phyloP scores from a whole-genome alignment of 129 eudicot genomes.

The Ambrosia artemisiifolia region DNA sequence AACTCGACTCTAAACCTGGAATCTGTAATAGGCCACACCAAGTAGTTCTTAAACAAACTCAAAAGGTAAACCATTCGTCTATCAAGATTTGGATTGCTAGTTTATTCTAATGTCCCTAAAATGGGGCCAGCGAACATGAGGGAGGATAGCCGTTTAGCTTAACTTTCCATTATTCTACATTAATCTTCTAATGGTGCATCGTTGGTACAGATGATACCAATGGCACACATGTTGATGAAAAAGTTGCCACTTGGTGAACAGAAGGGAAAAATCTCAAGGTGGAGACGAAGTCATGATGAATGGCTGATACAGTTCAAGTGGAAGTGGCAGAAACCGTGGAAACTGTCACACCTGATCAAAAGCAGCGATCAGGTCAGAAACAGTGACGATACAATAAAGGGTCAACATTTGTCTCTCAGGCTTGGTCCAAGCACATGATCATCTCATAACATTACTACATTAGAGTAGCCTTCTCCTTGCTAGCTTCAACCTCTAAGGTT shows the following conservation, averaged over 20 bases:
- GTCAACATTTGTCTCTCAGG: constrained; percentile 27
- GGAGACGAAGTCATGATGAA: constrained; percentile 83
- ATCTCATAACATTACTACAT: not conserved
- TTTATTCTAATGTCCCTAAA: not conserved
- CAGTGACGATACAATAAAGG: constrained; percentile 36
- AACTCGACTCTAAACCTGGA: constrained; percentile 28
- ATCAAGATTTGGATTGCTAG: not conserved
- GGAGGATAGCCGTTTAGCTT: not conserved
- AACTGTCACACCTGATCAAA: constrained; percentile 57
- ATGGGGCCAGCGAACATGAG: not conserved
- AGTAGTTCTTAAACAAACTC: constrained; percentile 32
- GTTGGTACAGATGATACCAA: constrained; percentile 60
- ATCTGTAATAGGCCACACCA: constrained; percentile 32
- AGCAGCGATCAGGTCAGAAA: constrained; percentile 31
- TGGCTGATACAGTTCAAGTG: constrained; percentile 88
- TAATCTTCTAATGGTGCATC: not conserved
- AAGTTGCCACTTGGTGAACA: constrained; percentile 59
- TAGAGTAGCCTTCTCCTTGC: constrained; percentile 6
- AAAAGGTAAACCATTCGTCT: constrained; percentile 25
- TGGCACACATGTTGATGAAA: constrained; percentile 62
- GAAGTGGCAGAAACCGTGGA: constrained; percentile 98
- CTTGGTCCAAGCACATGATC: constrained; percentile 29
- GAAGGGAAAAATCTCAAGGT: constrained; percentile 66
- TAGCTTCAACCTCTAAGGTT: constrained; percentile 22
- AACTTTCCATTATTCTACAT: not conserved